Percentiles rank a stretch among this genome's conserved stretches.
Conservation (phyloP, 1,284 basidiomycete genomes). For the Singerocomus rubriflavus region DNA sequence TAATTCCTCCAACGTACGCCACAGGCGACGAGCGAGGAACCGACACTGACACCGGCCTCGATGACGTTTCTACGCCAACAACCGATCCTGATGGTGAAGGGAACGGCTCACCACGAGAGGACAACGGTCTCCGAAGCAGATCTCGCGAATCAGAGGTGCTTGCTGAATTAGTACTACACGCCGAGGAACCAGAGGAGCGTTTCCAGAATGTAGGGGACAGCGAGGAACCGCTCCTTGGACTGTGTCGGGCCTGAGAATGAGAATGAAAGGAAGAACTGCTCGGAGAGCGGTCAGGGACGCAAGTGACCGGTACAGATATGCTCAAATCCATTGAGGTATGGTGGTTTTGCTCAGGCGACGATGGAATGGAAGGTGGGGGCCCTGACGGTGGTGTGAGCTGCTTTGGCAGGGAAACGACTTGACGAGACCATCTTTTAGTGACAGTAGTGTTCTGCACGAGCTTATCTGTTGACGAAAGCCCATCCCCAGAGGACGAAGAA, state of each 20-base stretch:
- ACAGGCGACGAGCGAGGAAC: constrained; percentile 13
- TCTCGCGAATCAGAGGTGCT: constrained; percentile 47
- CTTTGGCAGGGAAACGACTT: constrained; percentile 47
- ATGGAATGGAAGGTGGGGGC: constrained; percentile 50
- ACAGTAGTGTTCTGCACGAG: constrained; percentile 28
- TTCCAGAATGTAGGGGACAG: constrained; percentile 55
- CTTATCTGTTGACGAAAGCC: constrained; percentile 13
- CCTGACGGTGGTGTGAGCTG: constrained; percentile 55
- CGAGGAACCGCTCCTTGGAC: constrained; percentile 47
- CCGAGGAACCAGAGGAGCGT: constrained; percentile 55
- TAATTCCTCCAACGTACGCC: constrained; percentile 31
- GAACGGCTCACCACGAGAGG: constrained; percentile 8
- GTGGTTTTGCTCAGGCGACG: constrained; percentile 23
- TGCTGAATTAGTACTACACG: constrained; percentile 46
- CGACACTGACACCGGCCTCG: constrained; percentile 23
- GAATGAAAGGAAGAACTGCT: constrained; percentile 44
- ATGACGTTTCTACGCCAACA: constrained; percentile 3
- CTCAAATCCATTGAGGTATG: constrained; percentile 22
- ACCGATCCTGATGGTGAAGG: constrained; percentile 10
- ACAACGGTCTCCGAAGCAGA: constrained; percentile 19
- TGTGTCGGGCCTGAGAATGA: constrained; percentile 35
- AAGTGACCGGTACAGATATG: constrained; percentile 36
- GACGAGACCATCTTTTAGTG: constrained; percentile 58
- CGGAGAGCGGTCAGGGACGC: constrained; percentile 36
- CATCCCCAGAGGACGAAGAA: neutral